Evolutionary conservation across 2,329 filamentous ascomycete species (phyloP), one percentile per base, ranked within the genome.

Genomic region (Fusarium avenaceum): DNA sequence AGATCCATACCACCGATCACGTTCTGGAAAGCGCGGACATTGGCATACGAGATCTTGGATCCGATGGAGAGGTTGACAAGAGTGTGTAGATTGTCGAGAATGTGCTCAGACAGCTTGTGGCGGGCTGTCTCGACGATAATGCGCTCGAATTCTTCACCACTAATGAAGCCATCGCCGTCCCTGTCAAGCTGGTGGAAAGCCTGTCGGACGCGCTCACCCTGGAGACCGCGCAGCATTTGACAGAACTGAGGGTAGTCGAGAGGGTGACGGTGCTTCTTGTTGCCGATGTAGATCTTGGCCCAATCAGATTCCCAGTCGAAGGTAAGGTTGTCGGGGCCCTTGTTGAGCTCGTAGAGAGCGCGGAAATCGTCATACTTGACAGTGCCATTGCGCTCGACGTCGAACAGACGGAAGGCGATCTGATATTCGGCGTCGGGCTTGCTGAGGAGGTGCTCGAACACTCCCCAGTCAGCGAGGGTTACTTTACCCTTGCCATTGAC

Each of bases 381-480:
- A 48, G 87, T 87, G 64, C 96, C 96, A 20, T 89, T 92, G 65
- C 92, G 88, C 51, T 95, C 90, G 73, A 93, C 86, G 77, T 98
- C 95, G 81, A 99, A 99, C 56, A 99, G 87, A 74, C 96, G 92
- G 83, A 98, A 99, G 17, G 96, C 95, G 74, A 99, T 97, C 80
- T 98, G 94, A 82, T 99, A 99, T 83, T 99, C 96, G 79, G 96
- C 96, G 77, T 98, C 96, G 65, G 96, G 92, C 82, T 97, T 98
- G 72, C 87, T 86, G 61, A 99, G 89, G 67, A 99, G 87, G 83
- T 97, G 96, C 82, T 97, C 93, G 80, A 98, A 99, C 69, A 92
- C 91, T 46, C 87, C 89, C 94, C 95, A 99, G 82, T 99, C 96
- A 63, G 89, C 84, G 55, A 98, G 83, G 72, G 83, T 92, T 72